Evolutionary conservation across 345 rosid species (phyloP).

Genomic region (Bruguiera sexangula): DNA sequence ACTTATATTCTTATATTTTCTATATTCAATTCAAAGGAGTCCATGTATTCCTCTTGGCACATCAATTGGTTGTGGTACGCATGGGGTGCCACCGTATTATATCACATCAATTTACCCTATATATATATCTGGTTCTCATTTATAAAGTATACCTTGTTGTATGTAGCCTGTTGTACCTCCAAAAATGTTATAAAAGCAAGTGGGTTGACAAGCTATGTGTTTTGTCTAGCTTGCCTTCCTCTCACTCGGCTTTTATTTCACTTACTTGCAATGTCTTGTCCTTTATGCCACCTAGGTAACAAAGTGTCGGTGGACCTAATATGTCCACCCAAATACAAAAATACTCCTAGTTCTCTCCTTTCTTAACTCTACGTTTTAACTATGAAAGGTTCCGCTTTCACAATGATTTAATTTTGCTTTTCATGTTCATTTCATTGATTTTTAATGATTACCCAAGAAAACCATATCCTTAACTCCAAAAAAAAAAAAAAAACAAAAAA

Average conservation of each 20-base stretch:
- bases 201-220: slow-evolving; percentile 30
- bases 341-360: not conserved
- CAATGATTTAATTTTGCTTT: slow-evolving; percentile 1
- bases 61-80: too few relatives aligned
- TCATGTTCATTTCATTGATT: not conserved
- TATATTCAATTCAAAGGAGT: too few relatives aligned
- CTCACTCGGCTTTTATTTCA: not conserved
- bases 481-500: not conserved
- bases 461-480: not conserved
- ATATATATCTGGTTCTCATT: too few relatives aligned
- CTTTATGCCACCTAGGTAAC: slow-evolving; percentile 38
- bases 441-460: not conserved
- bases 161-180: not conserved
- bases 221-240: not conserved
- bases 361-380: not conserved
- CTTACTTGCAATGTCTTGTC: slow-evolving; percentile 20
- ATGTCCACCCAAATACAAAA: not conserved
- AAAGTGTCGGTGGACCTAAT: slow-evolving; percentile 22
- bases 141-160: too few relatives aligned
- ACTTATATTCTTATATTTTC: too few relatives aligned
- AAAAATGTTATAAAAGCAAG: not conserved
- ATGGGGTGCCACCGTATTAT: not conserved
- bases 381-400: not conserved
- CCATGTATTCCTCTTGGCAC: too few relatives aligned
- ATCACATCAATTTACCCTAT: too few relatives aligned